Conservation (phyloP, 306 rosid species). For the Canavalia gladiata region DNA sequence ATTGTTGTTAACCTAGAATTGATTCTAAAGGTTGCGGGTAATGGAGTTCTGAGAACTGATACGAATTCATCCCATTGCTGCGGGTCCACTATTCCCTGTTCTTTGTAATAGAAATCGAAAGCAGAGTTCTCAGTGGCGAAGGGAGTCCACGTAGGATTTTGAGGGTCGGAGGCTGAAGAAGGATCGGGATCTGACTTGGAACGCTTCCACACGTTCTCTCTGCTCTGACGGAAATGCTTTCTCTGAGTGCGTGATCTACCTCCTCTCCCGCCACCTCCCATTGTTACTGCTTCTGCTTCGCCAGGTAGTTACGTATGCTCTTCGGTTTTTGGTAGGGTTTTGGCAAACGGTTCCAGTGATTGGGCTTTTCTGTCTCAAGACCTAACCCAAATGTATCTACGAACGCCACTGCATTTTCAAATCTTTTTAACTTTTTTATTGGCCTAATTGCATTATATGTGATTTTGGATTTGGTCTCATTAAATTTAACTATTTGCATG, state of each 20-base stretch:
- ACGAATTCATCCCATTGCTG: constrained; percentile 83
- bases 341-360: constrained; percentile 5
- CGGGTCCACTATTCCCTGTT: constrained; percentile 67
- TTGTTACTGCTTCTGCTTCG: constrained; percentile 37
- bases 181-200: constrained; percentile 66
- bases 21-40: constrained; percentile 92
- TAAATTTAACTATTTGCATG: too few species aligned
- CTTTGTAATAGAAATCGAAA: constrained; percentile 84
- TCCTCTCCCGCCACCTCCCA: constrained; percentile 74
- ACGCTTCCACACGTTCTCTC: constrained; percentile 98
- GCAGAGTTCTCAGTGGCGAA: constrained; percentile 71
- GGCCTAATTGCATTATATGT: too few species aligned
- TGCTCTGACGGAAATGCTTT: constrained; percentile 76
- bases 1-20: constrained; percentile 69
- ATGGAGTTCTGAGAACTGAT: constrained; percentile 79
- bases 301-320: not conserved
- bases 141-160: constrained; percentile 71
- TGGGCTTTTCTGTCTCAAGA: constrained; percentile 3
- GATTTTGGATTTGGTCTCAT: too few species aligned
- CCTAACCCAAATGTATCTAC: not conserved
- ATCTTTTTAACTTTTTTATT: too few species aligned
- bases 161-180: constrained; percentile 41
- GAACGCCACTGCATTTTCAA: too few species aligned
- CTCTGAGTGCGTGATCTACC: constrained; percentile 90
- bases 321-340: constrained; percentile 46